Conservation (phyloP, 495 filamentous ascomycete genomes). For the Bathelium albidoporum region DNA sequence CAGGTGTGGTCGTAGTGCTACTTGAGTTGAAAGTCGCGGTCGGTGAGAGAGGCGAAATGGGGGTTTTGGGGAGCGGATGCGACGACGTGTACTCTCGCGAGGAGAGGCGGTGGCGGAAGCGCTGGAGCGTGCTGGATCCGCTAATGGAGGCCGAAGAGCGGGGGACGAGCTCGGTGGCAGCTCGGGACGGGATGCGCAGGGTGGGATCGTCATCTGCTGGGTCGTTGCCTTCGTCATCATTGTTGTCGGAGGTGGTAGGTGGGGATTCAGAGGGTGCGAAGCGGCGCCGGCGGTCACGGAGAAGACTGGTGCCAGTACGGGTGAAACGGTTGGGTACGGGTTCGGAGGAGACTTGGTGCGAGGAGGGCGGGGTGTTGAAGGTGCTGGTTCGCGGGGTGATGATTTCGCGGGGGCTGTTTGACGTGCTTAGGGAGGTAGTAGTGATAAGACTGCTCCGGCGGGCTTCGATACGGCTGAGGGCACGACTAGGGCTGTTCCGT, state of each 20-base stretch:
- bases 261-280: too few relatives aligned
- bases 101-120: background rate
- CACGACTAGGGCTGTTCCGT: constrained; percentile 40
- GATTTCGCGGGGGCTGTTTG: constrained; percentile 20
- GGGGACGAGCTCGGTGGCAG: constrained; percentile 30
- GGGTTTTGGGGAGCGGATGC: background rate
- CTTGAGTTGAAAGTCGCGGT: too few relatives aligned
- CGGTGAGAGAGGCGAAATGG: background rate
- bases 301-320: constrained; percentile 18
- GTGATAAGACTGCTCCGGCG: constrained; percentile 51
- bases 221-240: constrained; percentile 26
- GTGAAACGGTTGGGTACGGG: constrained; percentile 12
- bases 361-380: constrained; percentile 9
- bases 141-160: background rate
- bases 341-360: background rate
- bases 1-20: too few relatives aligned
- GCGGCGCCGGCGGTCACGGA: constrained; percentile 17
- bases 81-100: background rate
- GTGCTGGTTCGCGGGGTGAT: constrained; percentile 3
- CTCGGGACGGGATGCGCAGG: constrained; percentile 30
- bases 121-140: too few relatives aligned
- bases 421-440: background rate
- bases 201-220: constrained; percentile 15
- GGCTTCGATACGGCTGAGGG: constrained; percentile 61
- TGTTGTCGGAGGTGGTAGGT: constrained; percentile 35